Evolutionary conservation across 2,329 filamentous ascomycete genomes (phyloP).

Genomic region (Cercospora zeina): DNA sequence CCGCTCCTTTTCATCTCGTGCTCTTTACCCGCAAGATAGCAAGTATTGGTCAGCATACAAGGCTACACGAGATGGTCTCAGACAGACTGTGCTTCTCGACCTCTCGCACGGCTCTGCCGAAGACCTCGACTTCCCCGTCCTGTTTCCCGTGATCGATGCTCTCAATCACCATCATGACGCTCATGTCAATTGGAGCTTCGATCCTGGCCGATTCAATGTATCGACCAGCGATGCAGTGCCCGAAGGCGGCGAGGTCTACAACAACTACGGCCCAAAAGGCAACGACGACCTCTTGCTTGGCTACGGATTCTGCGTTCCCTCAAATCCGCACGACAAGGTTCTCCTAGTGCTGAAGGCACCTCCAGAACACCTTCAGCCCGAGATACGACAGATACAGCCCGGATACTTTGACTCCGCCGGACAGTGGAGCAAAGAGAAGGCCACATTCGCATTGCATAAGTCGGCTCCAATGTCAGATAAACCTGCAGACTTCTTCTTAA

Average conservation of each 20-base stretch:
- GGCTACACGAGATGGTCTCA: conserved; percentile 30
- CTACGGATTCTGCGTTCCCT: conserved; percentile 53
- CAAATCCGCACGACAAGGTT: conserved; percentile 52
- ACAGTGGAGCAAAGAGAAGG: conserved; percentile 41
- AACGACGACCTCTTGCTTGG: conserved; percentile 56
- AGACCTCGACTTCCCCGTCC: conserved; percentile 45
- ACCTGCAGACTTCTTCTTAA: conserved; percentile 30
- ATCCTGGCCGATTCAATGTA: conserved; percentile 45
- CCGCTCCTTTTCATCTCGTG: conserved; percentile 52
- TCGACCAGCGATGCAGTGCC: conserved; percentile 40
- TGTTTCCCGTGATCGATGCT: conserved; percentile 54
- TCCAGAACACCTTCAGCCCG: conserved; percentile 40
- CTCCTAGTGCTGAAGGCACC: conserved; percentile 47
- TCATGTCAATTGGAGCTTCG: conserved; percentile 52
- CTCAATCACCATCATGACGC: conserved; percentile 52
- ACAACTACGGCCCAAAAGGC: conserved; percentile 56
- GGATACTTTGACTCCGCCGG: conserved; percentile 40
- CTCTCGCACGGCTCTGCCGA: conserved; percentile 38
- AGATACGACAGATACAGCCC: conserved; percentile 36
- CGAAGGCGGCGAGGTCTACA: conserved; percentile 50
- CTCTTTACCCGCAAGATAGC: conserved; percentile 38
- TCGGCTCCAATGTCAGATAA: conserved; percentile 2
- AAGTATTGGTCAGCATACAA: conserved; percentile 44
- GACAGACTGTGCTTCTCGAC: conserved; percentile 41
- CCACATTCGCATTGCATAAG: conserved; percentile 42